Evolutionary conservation across 2,329 filamentous ascomycete genomes (phyloP), one percentile per base, ranked within the genome.

Genomic region (Thermoascus crustaceus): DNA sequence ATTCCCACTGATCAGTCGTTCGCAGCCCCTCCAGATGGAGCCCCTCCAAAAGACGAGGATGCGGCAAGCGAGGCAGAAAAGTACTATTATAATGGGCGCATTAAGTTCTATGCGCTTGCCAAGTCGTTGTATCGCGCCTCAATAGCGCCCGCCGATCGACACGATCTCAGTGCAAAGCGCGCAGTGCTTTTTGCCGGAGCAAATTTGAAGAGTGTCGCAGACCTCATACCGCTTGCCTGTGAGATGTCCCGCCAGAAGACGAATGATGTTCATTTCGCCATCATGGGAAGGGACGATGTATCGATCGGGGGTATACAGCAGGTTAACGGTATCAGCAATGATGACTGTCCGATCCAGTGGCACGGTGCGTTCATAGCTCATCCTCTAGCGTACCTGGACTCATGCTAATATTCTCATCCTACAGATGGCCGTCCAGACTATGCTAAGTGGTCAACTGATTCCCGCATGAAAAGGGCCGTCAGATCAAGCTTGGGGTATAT

Each of bases 221-320:
- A 74, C 20, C 57, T 95, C 35, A 65, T 94, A 20, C 86, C 87
- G 0, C 68, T 94, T 53, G 85, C 88, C 4, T 96, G 91, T 58
- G 76, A 85, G 49, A 95, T 95, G 88, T 80, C 79, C 5, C 58
- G 59, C 14, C 72, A 78, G 58, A 70, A 74, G 37, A 69, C 73
- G 39, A 94, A 78, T 51, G 72, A 78, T 43, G 86, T 95, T 6
- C 89, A 96, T 56, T 81, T 94, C 53, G 81, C 76, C 0, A 62
- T 96, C 3, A 73, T 93, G 63, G 82, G 87, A 32, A 73, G 81
- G 40, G 81, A 79, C 40, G 73, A 80, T 8, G 73, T 94, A 33
- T 65, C 75, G 0, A 60, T 93, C 33, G 71, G 78, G 9, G 75
- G 83, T 21, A 67, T 96, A 20, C 70, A 80, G 47, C 68, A 76